Percentiles rank a stretch among this genome's conserved stretches.
Conservation (phyloP, 768 basidiomycete genomes). For the Agrocybe praecox region DNA sequence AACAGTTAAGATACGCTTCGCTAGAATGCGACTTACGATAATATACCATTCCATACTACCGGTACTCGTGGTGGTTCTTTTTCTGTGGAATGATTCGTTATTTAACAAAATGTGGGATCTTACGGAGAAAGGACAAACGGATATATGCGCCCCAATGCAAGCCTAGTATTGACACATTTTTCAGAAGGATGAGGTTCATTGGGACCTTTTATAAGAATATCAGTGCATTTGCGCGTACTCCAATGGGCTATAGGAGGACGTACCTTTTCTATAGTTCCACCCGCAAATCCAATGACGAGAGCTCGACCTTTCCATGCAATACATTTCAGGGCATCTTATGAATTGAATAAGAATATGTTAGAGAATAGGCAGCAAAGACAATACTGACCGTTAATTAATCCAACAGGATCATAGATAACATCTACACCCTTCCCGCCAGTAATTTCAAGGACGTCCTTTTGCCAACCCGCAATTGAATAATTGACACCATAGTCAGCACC, state of each 20-base stretch:
- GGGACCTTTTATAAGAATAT: conserved; percentile 58
- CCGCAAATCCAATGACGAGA: conserved; percentile 93
- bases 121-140: conserved; percentile 37
- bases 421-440: conserved; percentile 87
- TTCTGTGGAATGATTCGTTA: conserved; percentile 36
- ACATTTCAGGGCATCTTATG: conserved; percentile 81
- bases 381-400: conserved; percentile 63
- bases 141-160: conserved; percentile 86
- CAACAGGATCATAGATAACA: conserved; percentile 87
- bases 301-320: conserved; percentile 94
- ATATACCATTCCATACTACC: conserved; percentile 71
- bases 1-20: not conserved
- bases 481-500: conserved; percentile 85
- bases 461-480: conserved; percentile 82
- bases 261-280: conserved; percentile 83
- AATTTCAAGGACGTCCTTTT: conserved; percentile 83
- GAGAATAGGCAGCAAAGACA: not conserved
- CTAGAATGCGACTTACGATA: conserved; percentile 46
- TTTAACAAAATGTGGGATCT: not conserved
- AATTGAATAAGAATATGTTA: not conserved
- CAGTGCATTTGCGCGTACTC: not conserved
- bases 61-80: conserved; percentile 68
- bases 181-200: conserved; percentile 79
- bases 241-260: not conserved
- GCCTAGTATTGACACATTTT: conserved; percentile 84